phyloP scores from a whole-genome alignment of 164 flowering plant genomes.

The Stephania japonica region DNA sequence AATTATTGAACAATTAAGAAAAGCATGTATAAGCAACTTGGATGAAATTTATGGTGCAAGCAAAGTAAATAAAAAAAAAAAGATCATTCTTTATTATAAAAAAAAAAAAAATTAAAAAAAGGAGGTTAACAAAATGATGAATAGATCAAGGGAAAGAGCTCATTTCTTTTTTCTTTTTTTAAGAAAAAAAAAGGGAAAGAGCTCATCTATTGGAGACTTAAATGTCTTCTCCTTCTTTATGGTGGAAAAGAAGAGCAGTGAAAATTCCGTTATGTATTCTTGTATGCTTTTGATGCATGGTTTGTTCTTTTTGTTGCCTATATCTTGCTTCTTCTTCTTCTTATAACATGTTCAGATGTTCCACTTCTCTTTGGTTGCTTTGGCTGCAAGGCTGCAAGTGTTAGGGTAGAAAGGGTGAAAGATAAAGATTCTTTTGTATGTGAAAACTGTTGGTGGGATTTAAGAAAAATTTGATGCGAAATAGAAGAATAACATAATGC shows the following conservation, averaged over 20 bases:
- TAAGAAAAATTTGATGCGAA: no score
- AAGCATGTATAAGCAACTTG: background rate
- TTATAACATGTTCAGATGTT: background rate
- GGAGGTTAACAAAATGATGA: background rate
- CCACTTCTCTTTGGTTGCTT: background rate
- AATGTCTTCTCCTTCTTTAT: background rate
- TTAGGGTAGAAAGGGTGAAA: background rate
- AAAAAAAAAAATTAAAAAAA: no score
- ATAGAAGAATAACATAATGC: no score
- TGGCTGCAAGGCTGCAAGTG: background rate
- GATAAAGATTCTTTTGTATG: background rate
- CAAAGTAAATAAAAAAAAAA: background rate
- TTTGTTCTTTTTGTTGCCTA: background rate
- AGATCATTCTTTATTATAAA: no score
- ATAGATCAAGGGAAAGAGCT: background rate
- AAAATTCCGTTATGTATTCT: background rate
- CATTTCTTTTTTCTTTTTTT: no score
- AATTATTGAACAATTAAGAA: background rate
- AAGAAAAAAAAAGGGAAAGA: no score
- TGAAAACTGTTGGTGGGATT: no score
- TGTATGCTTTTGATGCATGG: slow-evolving; percentile 7
- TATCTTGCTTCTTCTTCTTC: background rate
- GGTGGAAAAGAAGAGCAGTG: background rate
- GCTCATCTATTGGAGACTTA: background rate
- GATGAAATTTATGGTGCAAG: background rate